These are phyloP conservation scores for Lithocarpus polystachyus DNA, from an alignment of 306 rosid species.

Conservation along the genomic window DNA sequence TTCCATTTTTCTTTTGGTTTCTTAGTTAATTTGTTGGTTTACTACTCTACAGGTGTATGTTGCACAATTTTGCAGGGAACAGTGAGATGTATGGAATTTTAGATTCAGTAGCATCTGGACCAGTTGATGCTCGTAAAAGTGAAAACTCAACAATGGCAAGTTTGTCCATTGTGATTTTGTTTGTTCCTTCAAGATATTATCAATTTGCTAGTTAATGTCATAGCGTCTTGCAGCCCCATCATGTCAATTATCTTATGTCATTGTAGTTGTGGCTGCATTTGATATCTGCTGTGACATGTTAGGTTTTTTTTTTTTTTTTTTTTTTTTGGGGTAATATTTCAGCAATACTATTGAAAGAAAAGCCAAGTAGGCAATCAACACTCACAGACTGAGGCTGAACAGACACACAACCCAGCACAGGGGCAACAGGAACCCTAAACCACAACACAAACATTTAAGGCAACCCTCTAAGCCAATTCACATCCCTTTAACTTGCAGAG, in stretches of 20 bases:
- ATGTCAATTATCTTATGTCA: background rate
- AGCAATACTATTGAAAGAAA: too few species aligned
- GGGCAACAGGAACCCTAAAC: too few species aligned
- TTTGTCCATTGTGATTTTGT: conserved; percentile 12
- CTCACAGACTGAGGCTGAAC: too few species aligned
- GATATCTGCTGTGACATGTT: background rate
- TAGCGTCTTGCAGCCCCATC: background rate
- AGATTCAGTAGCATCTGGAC: conserved; percentile 80
- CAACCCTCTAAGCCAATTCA: too few species aligned
- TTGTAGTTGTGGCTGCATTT: background rate
- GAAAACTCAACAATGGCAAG: conserved; percentile 81
- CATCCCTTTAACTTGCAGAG: too few species aligned
- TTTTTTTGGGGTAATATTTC: too few species aligned
- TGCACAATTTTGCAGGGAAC: conserved; percentile 93
- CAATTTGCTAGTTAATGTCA: background rate
- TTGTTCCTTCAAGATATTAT: conserved; percentile 13
- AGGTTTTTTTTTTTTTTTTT: too few species aligned
- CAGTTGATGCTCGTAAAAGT: conserved; percentile 73
- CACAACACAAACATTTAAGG: too few species aligned
- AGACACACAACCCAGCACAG: too few species aligned
- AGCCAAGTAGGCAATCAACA: too few species aligned
- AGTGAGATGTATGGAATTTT: conserved; percentile 82
- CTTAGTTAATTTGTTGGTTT: conserved; percentile 13
- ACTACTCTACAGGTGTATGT: conserved; percentile 78
- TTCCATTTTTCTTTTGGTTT: conserved; percentile 8